Evolutionary conservation across 768 basidiomycete genomes (phyloP).

Genomic region (Gymnopilus junonius): DNA sequence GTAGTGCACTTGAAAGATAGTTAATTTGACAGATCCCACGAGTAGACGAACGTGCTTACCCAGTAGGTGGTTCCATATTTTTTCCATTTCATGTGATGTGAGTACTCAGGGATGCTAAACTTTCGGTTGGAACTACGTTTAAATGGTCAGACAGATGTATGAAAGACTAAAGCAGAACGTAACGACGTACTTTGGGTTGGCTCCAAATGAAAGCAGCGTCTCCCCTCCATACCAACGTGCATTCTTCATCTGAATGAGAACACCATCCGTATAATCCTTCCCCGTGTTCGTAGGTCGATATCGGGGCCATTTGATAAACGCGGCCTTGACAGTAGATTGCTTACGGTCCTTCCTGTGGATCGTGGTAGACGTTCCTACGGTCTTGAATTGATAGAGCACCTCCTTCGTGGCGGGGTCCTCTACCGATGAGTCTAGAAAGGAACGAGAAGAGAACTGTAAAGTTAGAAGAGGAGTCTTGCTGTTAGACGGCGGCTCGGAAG

Average conservation of each 20-base stretch:
- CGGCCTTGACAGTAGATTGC: conserved; percentile 54
- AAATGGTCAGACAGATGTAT: not conserved
- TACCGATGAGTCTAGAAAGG: conserved; percentile 70
- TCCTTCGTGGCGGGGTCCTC: conserved; percentile 53
- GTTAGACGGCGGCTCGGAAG: conserved; percentile 23
- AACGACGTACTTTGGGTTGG: conserved; percentile 53
- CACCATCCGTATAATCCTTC: conserved; percentile 50
- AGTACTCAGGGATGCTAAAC: conserved; percentile 70
- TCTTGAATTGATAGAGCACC: conserved; percentile 68
- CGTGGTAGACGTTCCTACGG: conserved; percentile 57
- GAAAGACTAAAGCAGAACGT: not conserved
- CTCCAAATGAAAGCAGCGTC: conserved; percentile 57
- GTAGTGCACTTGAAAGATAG: conserved; percentile 61
- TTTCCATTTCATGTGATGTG: conserved; percentile 73
- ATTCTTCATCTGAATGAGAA: conserved; percentile 62
- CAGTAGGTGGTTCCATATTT: conserved; percentile 52
- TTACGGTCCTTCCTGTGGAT: conserved; percentile 60
- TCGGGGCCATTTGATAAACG: conserved; percentile 71
- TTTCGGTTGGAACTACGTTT: conserved; percentile 51
- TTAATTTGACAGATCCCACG: not conserved
- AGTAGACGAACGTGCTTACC: conserved; percentile 33
- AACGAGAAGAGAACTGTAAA: conserved; percentile 63
- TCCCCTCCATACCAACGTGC: conserved; percentile 62
- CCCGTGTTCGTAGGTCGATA: conserved; percentile 51
- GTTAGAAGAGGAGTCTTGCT: conserved; percentile 54